phyloP scores from a whole-genome alignment of 768 basidiomycete genomes.

The Brasilioporus rufonigricans region DNA sequence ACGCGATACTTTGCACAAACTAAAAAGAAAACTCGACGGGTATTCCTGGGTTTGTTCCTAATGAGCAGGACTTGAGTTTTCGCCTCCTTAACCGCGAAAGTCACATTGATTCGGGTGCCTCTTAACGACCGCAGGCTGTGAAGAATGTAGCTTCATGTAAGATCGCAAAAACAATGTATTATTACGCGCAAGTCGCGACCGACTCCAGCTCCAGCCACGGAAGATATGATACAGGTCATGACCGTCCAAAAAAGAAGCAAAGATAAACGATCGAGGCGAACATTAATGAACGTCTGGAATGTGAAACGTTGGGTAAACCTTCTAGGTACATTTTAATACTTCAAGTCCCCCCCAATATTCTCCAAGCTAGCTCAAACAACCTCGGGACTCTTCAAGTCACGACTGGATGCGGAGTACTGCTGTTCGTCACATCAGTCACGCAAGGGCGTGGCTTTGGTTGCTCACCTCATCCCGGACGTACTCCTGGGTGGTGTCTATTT shows the following conservation, averaged over 20 bases:
- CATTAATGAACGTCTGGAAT: slow-evolving; percentile 2
- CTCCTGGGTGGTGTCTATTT: slow-evolving; percentile 64
- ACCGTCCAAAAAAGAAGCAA: not conserved
- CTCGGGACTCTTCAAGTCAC: slow-evolving; percentile 20
- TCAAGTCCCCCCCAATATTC: not conserved
- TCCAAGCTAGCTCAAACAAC: slow-evolving; percentile 12
- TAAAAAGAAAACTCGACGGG: not conserved
- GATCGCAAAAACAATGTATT: not conserved
- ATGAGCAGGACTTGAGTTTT: too few relatives aligned
- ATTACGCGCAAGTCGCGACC: slow-evolving; percentile 9
- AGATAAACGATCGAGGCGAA: not conserved
- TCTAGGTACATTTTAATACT: slow-evolving; percentile 4
- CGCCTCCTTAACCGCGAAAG: too few relatives aligned
- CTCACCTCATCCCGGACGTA: slow-evolving; percentile 43
- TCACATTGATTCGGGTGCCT: not conserved
- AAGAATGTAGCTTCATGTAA: not conserved
- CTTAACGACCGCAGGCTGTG: not conserved
- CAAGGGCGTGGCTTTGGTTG: not conserved
- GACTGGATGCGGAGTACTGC: slow-evolving; percentile 22
- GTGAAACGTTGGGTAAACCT: not conserved
- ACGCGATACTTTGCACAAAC: too few relatives aligned
- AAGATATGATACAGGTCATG: slow-evolving; percentile 16
- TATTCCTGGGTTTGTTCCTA: not conserved
- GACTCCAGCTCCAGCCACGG: slow-evolving; percentile 18
- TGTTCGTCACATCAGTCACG: not conserved